These are phyloP conservation scores for Carex littledalei DNA, from an alignment of 176 grass and related monocot genomes.

Conservation along the genomic window DNA sequence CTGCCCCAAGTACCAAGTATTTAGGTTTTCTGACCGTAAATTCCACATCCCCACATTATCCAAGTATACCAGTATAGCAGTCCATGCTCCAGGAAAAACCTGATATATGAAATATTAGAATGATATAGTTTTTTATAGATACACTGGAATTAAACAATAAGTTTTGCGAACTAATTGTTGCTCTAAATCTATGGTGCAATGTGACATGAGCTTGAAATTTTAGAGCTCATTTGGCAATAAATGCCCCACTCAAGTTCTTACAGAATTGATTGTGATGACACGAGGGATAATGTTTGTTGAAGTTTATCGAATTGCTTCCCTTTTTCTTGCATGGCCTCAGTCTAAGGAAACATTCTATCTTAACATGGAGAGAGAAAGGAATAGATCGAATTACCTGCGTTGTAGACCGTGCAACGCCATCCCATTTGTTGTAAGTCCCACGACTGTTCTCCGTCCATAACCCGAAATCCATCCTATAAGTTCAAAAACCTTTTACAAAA, in stretches of 20 bases:
- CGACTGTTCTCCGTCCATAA: slow-evolving; percentile 88
- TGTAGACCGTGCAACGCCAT: slow-evolving; percentile 90
- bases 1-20: slow-evolving; percentile 88
- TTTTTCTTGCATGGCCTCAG: background rate
- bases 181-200: background rate
- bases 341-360: background rate
- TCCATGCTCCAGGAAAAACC: slow-evolving; percentile 97
- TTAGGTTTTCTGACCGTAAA: slow-evolving; percentile 69
- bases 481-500: background rate
- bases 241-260: background rate
- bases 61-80: slow-evolving; percentile 78
- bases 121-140: background rate
- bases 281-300: background rate
- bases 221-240: background rate
- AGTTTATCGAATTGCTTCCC: background rate
- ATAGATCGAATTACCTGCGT: slow-evolving; percentile 42
- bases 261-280: background rate
- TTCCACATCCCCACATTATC: slow-evolving; percentile 98
- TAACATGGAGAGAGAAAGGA: background rate
- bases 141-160: background rate
- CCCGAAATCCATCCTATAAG: slow-evolving; percentile 83
- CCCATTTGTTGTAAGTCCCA: slow-evolving; percentile 96
- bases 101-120: slow-evolving; percentile 14
- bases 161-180: background rate
- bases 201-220: background rate